Evolutionary conservation across 2,329 filamentous ascomycete genomes (phyloP).

Genomic region (Colletotrichum scovillei): DNA sequence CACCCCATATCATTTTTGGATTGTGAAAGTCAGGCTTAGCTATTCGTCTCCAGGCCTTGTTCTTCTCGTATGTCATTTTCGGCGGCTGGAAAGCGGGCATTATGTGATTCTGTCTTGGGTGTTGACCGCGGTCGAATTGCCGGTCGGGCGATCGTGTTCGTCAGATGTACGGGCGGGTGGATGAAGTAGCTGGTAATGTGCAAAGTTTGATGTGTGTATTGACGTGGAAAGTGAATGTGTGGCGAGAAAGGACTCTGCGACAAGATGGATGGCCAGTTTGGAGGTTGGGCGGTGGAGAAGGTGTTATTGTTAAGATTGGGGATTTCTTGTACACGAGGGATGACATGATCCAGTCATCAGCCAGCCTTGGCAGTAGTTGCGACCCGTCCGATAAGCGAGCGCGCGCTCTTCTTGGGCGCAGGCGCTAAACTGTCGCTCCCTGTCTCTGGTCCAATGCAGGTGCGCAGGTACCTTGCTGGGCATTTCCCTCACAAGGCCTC

Average conservation of each 20-base stretch:
- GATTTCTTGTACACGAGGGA: neutral
- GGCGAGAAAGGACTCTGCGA: neutral
- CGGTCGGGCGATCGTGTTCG: neutral
- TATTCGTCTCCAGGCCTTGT: conserved; percentile 3
- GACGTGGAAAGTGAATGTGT: neutral
- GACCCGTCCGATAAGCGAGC: neutral
- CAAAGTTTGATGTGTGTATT: neutral
- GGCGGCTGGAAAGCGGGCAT: conserved; percentile 22
- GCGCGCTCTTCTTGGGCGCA: neutral
- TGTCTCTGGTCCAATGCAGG: neutral
- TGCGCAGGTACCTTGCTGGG: neutral
- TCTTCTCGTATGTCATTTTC: conserved; percentile 4
- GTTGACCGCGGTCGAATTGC: neutral
- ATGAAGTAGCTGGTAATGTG: neutral
- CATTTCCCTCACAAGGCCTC: neutral
- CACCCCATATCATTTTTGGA: conserved; percentile 10
- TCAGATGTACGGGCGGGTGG: neutral
- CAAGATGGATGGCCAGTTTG: neutral
- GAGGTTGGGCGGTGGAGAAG: neutral
- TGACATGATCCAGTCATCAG: neutral
- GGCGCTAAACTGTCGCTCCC: neutral
- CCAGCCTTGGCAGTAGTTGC: neutral
- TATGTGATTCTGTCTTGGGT: conserved; percentile 1
- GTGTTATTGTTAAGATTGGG: neutral
- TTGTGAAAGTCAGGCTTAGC: conserved; percentile 24